Evolutionary conservation across 1,139 yeast genomes (phyloP).

Genomic region (Saccharomyces hybrid): DNA sequence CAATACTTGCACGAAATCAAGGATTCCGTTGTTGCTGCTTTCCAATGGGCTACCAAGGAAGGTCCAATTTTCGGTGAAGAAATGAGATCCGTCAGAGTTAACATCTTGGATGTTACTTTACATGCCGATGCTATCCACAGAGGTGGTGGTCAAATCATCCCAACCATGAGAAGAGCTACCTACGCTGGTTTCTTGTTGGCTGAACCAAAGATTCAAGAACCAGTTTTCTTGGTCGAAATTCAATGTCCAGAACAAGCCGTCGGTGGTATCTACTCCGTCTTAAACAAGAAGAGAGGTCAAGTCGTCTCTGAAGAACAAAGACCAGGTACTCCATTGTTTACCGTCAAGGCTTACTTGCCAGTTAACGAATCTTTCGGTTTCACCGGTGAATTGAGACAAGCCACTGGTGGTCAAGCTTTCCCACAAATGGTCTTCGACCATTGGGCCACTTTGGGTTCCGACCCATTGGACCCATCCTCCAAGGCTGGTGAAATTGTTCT

Average conservation of each 20-base stretch:
- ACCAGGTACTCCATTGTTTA: conserved; percentile 99
- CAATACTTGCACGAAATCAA: conserved; percentile 98
- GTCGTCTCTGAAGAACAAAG: conserved; percentile 98
- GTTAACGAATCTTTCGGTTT: conserved; percentile 99
- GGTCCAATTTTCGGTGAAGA: conserved; percentile 98
- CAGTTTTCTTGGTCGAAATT: conserved; percentile 97
- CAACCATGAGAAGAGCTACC: conserved; percentile 99
- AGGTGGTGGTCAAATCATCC: conserved; percentile 99
- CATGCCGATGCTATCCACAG: conserved; percentile 99
- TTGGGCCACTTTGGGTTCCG: conserved; percentile 88
- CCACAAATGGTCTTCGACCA: conserved; percentile 99
- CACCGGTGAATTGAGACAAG: conserved; percentile 99
- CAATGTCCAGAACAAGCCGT: conserved; percentile 99
- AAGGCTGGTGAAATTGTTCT: conserved; percentile 92
- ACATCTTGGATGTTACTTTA: conserved; percentile 98
- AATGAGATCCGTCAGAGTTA: conserved; percentile 92
- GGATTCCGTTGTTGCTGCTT: conserved; percentile 99
- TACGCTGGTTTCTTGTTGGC: conserved; percentile 98
- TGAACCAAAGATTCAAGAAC: conserved; percentile 98
- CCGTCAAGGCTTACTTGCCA: conserved; percentile 98
- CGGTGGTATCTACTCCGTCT: conserved; percentile 99
- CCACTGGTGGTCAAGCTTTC: conserved; percentile 99
- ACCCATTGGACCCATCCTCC: conserved; percentile 83
- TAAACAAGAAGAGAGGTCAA: conserved; percentile 99
- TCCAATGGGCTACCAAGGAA: conserved; percentile 99